Percentiles rank a stretch among this genome's conserved stretches.
These are phyloP conservation scores for Pleurotus salmoneostramineus DNA, from an alignment of 768 basidiomycete species.

Conservation along the genomic window DNA sequence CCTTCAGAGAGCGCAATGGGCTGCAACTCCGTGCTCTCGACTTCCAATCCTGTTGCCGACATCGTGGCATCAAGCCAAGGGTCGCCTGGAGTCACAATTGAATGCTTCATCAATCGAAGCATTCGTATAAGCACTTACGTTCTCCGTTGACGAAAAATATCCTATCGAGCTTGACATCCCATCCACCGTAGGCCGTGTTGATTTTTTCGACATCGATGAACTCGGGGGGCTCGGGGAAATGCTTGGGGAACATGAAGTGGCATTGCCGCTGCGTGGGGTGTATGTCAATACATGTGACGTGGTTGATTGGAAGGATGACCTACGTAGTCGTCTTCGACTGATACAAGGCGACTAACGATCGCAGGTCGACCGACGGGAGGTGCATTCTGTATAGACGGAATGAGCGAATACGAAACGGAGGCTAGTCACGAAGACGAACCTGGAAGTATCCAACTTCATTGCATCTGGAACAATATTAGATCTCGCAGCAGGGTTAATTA, in stretches of 20 bases:
- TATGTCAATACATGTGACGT: not conserved
- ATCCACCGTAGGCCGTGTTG: slow-evolving; percentile 52
- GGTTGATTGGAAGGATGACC: slow-evolving; percentile 9
- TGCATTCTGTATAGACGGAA: slow-evolving; percentile 27
- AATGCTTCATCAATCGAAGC: not conserved
- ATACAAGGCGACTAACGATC: slow-evolving; percentile 50
- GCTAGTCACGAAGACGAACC: slow-evolving; percentile 4
- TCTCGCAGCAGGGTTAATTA: not conserved
- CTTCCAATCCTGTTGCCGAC: slow-evolving; percentile 47
- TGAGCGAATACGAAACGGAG: not conserved
- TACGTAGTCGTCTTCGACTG: slow-evolving; percentile 52
- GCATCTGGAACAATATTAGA: slow-evolving; percentile 37
- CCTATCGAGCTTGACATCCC: slow-evolving; percentile 51
- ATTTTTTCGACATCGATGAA: slow-evolving; percentile 37
- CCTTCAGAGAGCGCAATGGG: slow-evolving; percentile 57
- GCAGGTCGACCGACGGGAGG: slow-evolving; percentile 33
- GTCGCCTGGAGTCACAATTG: slow-evolving; percentile 40
- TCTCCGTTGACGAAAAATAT: slow-evolving; percentile 69
- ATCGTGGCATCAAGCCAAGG: slow-evolving; percentile 73
- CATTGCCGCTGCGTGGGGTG: slow-evolving; percentile 51
- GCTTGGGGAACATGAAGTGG: slow-evolving; percentile 58
- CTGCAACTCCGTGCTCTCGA: slow-evolving; percentile 45
- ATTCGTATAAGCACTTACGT: slow-evolving; percentile 35
- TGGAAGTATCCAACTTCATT: slow-evolving; percentile 65
- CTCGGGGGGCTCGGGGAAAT: slow-evolving; percentile 31